phyloP scores from a whole-genome alignment of 2,329 filamentous ascomycete genomes.

The Chrysosporium keratinophilum region DNA sequence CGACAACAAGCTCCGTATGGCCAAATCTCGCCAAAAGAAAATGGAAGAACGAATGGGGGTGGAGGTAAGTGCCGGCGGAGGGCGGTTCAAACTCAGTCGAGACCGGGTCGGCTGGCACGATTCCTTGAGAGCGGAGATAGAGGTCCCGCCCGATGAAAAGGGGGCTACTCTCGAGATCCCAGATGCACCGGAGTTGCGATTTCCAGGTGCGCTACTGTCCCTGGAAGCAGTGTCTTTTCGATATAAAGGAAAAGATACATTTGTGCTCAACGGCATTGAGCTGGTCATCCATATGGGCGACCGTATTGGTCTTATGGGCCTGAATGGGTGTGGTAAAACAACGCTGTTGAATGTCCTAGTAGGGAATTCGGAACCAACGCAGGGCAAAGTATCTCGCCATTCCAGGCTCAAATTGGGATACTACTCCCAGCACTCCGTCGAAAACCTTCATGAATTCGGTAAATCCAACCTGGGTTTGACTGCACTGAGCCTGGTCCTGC shows the following conservation, averaged over 20 bases:
- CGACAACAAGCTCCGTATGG: constrained; percentile 76
- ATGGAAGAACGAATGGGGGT: constrained; percentile 72
- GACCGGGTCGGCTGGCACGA: constrained; percentile 56
- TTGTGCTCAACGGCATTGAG: constrained; percentile 52
- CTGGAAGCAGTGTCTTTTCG: constrained; percentile 59
- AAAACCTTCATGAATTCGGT: constrained; percentile 52
- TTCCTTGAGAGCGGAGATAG: constrained; percentile 55
- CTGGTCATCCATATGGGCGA: constrained; percentile 64
- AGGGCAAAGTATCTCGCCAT: constrained; percentile 55
- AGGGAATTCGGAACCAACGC: constrained; percentile 47
- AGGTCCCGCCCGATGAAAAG: constrained; percentile 54
- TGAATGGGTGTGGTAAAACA: constrained; percentile 75
- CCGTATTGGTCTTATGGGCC: constrained; percentile 61
- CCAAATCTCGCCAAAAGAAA: constrained; percentile 74
- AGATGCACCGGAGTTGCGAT: constrained; percentile 58
- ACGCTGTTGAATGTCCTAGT: constrained; percentile 64
- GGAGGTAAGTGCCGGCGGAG: constrained; percentile 60
- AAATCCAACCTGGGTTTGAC: constrained; percentile 47
- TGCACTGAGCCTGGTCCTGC: constrained; percentile 53
- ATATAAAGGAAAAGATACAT: constrained; percentile 42
- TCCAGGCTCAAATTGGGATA: constrained; percentile 61
- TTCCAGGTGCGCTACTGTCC: constrained; percentile 62
- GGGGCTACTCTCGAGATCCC: constrained; percentile 50
- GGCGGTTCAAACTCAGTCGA: constrained; percentile 69
- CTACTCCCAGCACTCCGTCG: constrained; percentile 71